phyloP scores from a whole-genome alignment of 2,329 filamentous ascomycete species.

The Aspergillus aculeatinus region DNA sequence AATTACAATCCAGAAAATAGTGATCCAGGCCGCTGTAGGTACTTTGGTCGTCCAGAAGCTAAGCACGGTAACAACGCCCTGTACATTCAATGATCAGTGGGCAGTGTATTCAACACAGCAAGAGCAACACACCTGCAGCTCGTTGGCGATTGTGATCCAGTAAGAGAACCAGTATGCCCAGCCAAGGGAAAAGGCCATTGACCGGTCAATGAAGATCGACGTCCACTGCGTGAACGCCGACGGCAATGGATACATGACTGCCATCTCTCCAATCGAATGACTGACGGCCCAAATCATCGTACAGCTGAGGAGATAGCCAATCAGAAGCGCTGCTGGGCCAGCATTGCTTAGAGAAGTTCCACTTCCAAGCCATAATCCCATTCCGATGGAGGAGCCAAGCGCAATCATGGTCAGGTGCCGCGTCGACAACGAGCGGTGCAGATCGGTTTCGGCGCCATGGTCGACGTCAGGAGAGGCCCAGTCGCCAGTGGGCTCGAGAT shows the following conservation, averaged over 20 bases:
- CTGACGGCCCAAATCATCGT: conserved; percentile 46
- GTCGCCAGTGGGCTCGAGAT: neutral
- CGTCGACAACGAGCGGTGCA: conserved; percentile 43
- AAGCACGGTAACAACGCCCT: conserved; percentile 43
- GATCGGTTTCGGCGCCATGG: conserved; percentile 31
- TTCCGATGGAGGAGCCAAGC: conserved; percentile 45
- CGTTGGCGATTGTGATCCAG: conserved; percentile 48
- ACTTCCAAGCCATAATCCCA: conserved; percentile 50
- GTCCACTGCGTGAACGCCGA: conserved; percentile 51
- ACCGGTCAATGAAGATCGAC: conserved; percentile 46
- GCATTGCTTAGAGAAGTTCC: conserved; percentile 44
- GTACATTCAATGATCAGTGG: neutral
- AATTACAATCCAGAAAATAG: conserved; percentile 47
- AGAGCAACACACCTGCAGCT: conserved; percentile 31
- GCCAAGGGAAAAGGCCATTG: conserved; percentile 47
- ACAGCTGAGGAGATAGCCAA: conserved; percentile 45
- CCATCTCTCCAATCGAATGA: conserved; percentile 51
- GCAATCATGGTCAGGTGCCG: conserved; percentile 44
- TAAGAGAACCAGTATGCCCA: conserved; percentile 51
- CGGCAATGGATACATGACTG: conserved; percentile 48
- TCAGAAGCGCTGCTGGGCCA: conserved; percentile 47
- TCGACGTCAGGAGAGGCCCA: conserved; percentile 13
- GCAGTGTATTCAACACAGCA: neutral
- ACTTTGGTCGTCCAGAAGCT: conserved; percentile 47
- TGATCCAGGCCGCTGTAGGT: conserved; percentile 47